Evolutionary conservation across 2,329 filamentous ascomycete species (phyloP), one percentile per base, ranked within the genome.

Genomic region (Huntiella bhutanensis): DNA sequence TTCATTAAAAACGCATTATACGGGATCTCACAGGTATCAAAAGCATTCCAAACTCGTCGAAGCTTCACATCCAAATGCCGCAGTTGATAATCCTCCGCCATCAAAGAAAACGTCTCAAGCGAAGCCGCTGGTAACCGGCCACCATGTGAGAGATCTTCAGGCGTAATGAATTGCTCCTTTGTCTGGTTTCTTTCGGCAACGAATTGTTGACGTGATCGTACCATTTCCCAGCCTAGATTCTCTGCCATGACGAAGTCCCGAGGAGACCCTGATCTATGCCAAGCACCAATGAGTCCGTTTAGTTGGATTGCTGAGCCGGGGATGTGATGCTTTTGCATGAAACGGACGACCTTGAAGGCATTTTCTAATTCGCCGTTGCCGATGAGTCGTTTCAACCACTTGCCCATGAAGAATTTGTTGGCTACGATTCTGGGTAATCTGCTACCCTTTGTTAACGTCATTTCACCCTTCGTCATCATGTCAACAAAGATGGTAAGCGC

Each of bases 321-420:
- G 33, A 86, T 71, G 1, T 76, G 75, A 54, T 72, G 74, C 45
- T 71, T 66, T 53, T 77, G 75, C 80, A 92, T 88, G 52, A 86
- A 69, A 11, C 80, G 71, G 22, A 91, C 65, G 6, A 92, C 82
- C 50, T 75, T 73, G 45, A 73, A 68, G 3, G 84, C 83, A 2
- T 79, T 80, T 48, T 81, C 72, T 11, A 82, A 62, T 52, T 85
- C 73, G 2, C 76, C 77, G 49, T 77, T 73, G 12, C 78, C 79
- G 47, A 92, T 81, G 6, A 92, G 71, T 43, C 81, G 76, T 60
- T 88, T 88, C 56, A 93, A 70, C 87, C 86, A 94, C 55, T 84
- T 87, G 33, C 80, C 82, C 53, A 86, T 81, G 60, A 94, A 83
- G 60, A 85, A 88, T 52, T 80, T 77, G 59, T 92, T 91, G 43